Conservation (phyloP, 2,329 filamentous ascomycete species). For the Coleophoma cylindrospora region DNA sequence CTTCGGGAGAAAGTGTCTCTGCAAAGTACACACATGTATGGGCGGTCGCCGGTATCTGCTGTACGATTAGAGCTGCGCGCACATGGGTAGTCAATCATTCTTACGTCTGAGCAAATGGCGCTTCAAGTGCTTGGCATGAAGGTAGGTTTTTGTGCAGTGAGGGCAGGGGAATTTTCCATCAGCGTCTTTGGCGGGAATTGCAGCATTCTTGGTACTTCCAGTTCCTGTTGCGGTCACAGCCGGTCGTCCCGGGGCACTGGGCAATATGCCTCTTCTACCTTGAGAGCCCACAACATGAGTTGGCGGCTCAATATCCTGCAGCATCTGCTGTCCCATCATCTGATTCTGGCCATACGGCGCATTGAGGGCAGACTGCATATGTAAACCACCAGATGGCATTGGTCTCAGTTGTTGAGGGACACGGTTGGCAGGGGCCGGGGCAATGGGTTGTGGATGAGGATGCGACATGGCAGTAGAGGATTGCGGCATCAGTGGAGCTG, state of each 20-base stretch:
- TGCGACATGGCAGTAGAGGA: conserved; percentile 62
- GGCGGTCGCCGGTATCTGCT: conserved; percentile 90
- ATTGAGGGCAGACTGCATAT: conserved; percentile 45
- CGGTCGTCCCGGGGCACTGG: conserved; percentile 82
- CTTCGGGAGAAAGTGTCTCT: conserved; percentile 97
- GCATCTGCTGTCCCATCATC: conserved; percentile 46
- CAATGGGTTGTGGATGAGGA: conserved; percentile 72
- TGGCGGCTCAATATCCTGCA: conserved; percentile 58
- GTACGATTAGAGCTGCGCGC: conserved; percentile 14
- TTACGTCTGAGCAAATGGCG: conserved; percentile 93
- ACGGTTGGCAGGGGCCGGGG: conserved; percentile 47
- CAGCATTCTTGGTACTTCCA: conserved; percentile 67
- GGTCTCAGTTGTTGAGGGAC: conserved; percentile 56
- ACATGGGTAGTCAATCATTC: conserved; percentile 34
- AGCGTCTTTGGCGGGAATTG: conserved; percentile 89
- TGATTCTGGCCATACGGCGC: conserved; percentile 57
- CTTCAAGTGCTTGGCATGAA: conserved; percentile 96
- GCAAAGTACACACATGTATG: conserved; percentile 97
- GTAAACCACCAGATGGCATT: conserved; percentile 63
- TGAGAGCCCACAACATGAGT: conserved; percentile 95
- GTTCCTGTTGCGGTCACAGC: conserved; percentile 69
- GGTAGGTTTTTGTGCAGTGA: conserved; percentile 96
- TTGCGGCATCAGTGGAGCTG: conserved; percentile 60
- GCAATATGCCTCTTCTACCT: conserved; percentile 84
- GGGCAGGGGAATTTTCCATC: conserved; percentile 98